A percentile compares a stretch with the other conserved stretches of the same genome.
These are phyloP conservation scores for Nidula microcarpa DNA, from an alignment of 768 basidiomycete genomes.

Conservation along the genomic window DNA sequence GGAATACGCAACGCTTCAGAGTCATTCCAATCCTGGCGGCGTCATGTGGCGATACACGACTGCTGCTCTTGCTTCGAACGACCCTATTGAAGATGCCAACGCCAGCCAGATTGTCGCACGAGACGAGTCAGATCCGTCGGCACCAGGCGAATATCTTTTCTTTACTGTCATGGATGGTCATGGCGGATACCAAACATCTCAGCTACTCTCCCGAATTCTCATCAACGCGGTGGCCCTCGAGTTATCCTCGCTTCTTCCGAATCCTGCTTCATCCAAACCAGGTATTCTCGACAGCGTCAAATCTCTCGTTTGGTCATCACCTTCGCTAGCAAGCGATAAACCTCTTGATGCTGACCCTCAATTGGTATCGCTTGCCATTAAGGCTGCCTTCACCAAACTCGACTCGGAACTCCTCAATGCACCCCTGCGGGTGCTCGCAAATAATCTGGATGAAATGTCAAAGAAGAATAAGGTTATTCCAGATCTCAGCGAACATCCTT, in stretches of 20 bases:
- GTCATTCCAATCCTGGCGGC: slow-evolving; percentile 47
- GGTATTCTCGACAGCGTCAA: slow-evolving; percentile 32
- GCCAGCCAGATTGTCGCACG: slow-evolving; percentile 65
- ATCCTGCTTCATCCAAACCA: slow-evolving; percentile 24
- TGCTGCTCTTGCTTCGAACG: slow-evolving; percentile 79
- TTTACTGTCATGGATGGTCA: slow-evolving; percentile 94
- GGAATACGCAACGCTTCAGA: slow-evolving; percentile 46
- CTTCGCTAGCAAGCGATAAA: slow-evolving; percentile 15
- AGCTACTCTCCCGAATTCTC: slow-evolving; percentile 76
- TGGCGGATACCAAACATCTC: slow-evolving; percentile 78
- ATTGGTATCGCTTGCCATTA: slow-evolving; percentile 63
- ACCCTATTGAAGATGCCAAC: slow-evolving; percentile 89
- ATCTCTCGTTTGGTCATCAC: slow-evolving; percentile 32
- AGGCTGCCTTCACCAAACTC: slow-evolving; percentile 75
- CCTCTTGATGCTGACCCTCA: slow-evolving; percentile 38
- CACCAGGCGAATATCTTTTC: slow-evolving; percentile 73
- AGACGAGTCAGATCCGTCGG: slow-evolving; percentile 54
- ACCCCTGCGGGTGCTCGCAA: slow-evolving; percentile 69
- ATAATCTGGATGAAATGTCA: slow-evolving; percentile 47
- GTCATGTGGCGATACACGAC: slow-evolving; percentile 75
- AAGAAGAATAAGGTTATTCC: slow-evolving; percentile 51
- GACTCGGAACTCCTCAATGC: slow-evolving; percentile 81
- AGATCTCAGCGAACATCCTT: slow-evolving; percentile 67
- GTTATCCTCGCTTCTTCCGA: slow-evolving; percentile 51
- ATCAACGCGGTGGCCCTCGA: slow-evolving; percentile 83